A percentile compares a stretch with the other conserved stretches of the same genome.
phyloP scores from a whole-genome alignment of 805 yeast genomes.

The Saturnispora diversa region DNA sequence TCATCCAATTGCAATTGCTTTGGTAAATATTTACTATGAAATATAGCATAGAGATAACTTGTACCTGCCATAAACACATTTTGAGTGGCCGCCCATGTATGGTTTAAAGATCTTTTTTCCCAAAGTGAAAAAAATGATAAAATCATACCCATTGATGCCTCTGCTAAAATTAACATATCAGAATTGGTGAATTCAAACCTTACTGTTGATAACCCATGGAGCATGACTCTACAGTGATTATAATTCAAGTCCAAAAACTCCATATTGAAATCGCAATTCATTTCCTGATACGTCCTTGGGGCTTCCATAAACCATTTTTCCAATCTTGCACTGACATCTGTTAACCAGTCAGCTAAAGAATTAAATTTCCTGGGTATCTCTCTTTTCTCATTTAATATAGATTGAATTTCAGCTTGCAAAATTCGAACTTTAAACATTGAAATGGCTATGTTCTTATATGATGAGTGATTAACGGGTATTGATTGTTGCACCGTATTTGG shows the following conservation, averaged over 20 bases:
- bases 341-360: constrained; percentile 55
- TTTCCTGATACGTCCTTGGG: constrained; percentile 48
- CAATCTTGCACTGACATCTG: constrained; percentile 40
- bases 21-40: constrained; percentile 54
- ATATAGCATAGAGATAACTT: constrained; percentile 69
- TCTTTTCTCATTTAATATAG: constrained; percentile 59
- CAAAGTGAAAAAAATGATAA: constrained; percentile 52
- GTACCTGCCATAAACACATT: constrained; percentile 86
- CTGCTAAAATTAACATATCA: constrained; percentile 50
- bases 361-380: constrained; percentile 60
- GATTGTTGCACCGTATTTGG: constrained; percentile 31
- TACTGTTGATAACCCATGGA: constrained; percentile 75
- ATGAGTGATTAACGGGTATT: constrained; percentile 33
- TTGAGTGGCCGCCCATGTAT: constrained; percentile 91
- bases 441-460: constrained; percentile 61
- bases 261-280: constrained; percentile 68
- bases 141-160: constrained; percentile 61
- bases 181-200: constrained; percentile 44
- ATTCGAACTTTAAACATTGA: constrained; percentile 62
- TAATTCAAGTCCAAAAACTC: constrained; percentile 69
- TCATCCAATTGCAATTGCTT: constrained; percentile 38
- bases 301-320: constrained; percentile 54
- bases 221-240: constrained; percentile 60
- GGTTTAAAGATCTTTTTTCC: constrained; percentile 54
- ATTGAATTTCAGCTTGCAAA: constrained; percentile 71